Base-by-base conservation (phyloP, 441 rosid species). In the Eruca vesicaria region DNA sequence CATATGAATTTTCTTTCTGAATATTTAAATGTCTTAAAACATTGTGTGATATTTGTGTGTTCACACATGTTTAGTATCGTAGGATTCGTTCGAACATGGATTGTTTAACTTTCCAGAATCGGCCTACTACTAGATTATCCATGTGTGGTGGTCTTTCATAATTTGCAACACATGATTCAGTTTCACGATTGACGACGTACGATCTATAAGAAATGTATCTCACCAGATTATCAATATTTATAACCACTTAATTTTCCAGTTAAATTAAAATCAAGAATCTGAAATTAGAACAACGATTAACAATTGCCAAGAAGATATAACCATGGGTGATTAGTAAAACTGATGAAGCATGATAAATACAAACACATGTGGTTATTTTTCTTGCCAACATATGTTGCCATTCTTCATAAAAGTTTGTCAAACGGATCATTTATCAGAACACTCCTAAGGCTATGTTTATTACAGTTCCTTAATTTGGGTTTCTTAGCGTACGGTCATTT, bases 151-250 rank as follows among this genome's bases (percentile, higher is more conserved):
- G n/a, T n/a, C n/a, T n/a, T n/a, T n/a, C n/a, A n/a, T 15, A 16
- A 48, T 35, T 45, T 35, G 64, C 11, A 26, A 11, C 79, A 68
- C 64, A 38, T 68, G 69, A 48, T 23, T 60, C 58, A 21, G 11
- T 5, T 36, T 36, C 35, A 60, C 41, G 62, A 23, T 32, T 48
- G 48, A 68, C 43, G n/a, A 21, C 60, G 16, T 16, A 36, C 35
- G 16, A 23, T 52, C 35, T 4, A 68, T 52, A 18, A 66, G 36
- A 48, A 20, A 20, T 1, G 6, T 21, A 15, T 41, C 53, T 43
- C 35, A 41, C 48, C 66, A 55, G 45, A n/a, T 38, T 29, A 61
- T 16, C 12, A 26, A 18, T 28, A 23, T 16, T 33, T 15, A 28
- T 26, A 35, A 10, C 9, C 53, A 50, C 56, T 50, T 16, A 16